Conservation (phyloP, 371 early-diverging fungal genomes). For the Haplosporangium sp. region DNA sequence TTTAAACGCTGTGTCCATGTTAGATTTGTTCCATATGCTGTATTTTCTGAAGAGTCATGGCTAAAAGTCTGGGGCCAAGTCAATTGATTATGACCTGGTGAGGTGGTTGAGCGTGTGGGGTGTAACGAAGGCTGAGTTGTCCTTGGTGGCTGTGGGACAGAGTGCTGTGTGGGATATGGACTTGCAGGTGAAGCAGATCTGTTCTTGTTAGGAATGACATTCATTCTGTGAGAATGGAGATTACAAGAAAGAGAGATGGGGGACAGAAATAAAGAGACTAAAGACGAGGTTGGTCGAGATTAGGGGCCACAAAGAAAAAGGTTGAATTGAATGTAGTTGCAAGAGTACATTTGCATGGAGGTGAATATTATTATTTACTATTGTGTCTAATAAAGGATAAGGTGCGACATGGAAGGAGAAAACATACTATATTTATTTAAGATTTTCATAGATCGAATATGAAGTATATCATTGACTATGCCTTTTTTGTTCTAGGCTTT, state of each 20-base stretch:
- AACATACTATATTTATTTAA: not conserved
- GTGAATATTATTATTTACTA: too few species aligned
- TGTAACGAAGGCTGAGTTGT: constrained; percentile 3
- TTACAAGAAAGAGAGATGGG: not conserved
- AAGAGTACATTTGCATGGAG: too few species aligned
- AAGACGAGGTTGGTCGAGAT: not conserved
- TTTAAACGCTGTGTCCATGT: constrained; percentile 34
- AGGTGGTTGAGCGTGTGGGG: not conserved
- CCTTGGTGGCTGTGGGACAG: not conserved
- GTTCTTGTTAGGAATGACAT: constrained; percentile 1
- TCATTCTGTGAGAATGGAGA: constrained; percentile 1
- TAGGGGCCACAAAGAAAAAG: not conserved
- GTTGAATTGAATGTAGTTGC: not conserved
- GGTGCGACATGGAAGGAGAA: not conserved
- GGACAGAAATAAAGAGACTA: not conserved
- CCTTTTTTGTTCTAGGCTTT: not conserved
- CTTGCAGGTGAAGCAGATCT: not conserved
- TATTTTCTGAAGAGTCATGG: not conserved
- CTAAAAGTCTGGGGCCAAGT: not conserved
- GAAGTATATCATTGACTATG: not conserved
- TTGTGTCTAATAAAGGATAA: too few species aligned
- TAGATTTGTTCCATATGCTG: not conserved
- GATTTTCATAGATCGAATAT: not conserved
- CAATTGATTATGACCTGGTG: not conserved
- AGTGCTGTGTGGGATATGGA: not conserved